These are phyloP conservation scores for Jasminum sambac DNA, from an alignment of 257 asterid species.

Conservation along the genomic window DNA sequence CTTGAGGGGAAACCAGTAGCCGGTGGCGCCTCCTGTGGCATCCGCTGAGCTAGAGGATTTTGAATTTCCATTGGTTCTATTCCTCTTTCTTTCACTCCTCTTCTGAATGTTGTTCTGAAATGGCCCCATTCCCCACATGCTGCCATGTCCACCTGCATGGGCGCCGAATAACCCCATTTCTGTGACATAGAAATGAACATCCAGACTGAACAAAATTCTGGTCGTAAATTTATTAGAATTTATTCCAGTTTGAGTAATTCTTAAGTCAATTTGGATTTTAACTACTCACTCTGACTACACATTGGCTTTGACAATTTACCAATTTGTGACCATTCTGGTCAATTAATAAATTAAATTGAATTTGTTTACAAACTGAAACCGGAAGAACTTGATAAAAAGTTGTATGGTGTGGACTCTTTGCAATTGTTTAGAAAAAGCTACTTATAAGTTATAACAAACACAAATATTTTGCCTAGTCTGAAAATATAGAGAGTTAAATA, in stretches of 20 bases:
- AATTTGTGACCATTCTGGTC: no score
- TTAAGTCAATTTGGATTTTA: no score
- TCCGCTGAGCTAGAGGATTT: constrained; percentile 33
- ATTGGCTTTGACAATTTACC: no score
- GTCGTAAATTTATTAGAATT: background rate
- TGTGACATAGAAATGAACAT: background rate
- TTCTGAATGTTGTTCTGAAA: constrained; percentile 25
- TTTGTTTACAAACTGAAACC: no score
- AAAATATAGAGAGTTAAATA: no score
- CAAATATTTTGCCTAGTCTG: no score
- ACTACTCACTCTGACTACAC: no score
- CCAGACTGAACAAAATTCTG: background rate
- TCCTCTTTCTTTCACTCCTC: constrained; percentile 24
- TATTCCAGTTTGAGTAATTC: background rate
- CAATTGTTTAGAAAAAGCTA: no score
- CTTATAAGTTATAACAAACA: no score
- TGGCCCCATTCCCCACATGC: constrained; percentile 45
- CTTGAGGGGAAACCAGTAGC: constrained; percentile 49
- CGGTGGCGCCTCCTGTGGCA: constrained; percentile 14
- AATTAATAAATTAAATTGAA: no score
- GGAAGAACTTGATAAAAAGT: no score
- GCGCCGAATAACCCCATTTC: constrained; percentile 40
- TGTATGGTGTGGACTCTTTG: no score
- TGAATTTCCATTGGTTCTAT: constrained; percentile 21
- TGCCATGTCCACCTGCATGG: constrained; percentile 32